A percentile compares a stretch with the other conserved stretches of the same genome.
These are phyloP conservation scores for Globisporangium nunn DNA, from an alignment of 352 stramenopile species.

Conservation along the genomic window DNA sequence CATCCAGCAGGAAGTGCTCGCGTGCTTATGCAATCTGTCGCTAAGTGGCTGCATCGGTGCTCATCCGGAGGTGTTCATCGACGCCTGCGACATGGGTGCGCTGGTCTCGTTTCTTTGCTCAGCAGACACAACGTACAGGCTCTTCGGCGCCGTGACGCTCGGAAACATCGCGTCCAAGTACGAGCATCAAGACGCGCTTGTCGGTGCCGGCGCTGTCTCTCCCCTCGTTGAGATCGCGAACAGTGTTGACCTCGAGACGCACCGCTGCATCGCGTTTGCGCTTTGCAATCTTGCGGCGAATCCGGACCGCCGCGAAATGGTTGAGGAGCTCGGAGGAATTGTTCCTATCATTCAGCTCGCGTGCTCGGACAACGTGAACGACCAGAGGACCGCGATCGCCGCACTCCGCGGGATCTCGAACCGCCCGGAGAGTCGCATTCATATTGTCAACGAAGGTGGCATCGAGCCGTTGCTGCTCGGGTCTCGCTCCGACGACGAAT, in stretches of 20 bases:
- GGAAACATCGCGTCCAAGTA: slow-evolving; percentile 89
- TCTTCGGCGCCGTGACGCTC: slow-evolving; percentile 95
- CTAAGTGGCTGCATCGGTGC: slow-evolving; percentile 92
- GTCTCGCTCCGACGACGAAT: slow-evolving; percentile 51
- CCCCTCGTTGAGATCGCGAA: slow-evolving; percentile 92
- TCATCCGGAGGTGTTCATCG: slow-evolving; percentile 84
- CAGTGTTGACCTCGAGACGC: slow-evolving; percentile 89
- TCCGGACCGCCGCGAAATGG: slow-evolving; percentile 67
- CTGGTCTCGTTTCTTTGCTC: slow-evolving; percentile 94
- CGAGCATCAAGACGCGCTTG: slow-evolving; percentile 72
- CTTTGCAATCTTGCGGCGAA: slow-evolving; percentile 94
- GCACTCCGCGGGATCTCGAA: slow-evolving; percentile 89
- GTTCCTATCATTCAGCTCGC: slow-evolving; percentile 94
- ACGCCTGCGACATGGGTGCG: slow-evolving; percentile 85
- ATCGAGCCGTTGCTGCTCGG: slow-evolving; percentile 87
- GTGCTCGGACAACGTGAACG: slow-evolving; percentile 79
- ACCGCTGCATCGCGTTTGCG: slow-evolving; percentile 94
- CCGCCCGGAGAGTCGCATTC: slow-evolving; percentile 70
- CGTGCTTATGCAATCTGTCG: slow-evolving; percentile 95
- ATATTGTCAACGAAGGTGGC: slow-evolving; percentile 87
- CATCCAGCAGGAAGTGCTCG: slow-evolving; percentile 94
- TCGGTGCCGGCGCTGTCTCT: slow-evolving; percentile 82
- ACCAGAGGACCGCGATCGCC: slow-evolving; percentile 90
- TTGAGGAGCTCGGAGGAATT: slow-evolving; percentile 91
- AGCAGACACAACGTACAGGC: slow-evolving; percentile 89